These are phyloP conservation scores for Alternaria postmessia DNA, from an alignment of 2,329 filamentous ascomycete genomes.

Conservation along the genomic window DNA sequence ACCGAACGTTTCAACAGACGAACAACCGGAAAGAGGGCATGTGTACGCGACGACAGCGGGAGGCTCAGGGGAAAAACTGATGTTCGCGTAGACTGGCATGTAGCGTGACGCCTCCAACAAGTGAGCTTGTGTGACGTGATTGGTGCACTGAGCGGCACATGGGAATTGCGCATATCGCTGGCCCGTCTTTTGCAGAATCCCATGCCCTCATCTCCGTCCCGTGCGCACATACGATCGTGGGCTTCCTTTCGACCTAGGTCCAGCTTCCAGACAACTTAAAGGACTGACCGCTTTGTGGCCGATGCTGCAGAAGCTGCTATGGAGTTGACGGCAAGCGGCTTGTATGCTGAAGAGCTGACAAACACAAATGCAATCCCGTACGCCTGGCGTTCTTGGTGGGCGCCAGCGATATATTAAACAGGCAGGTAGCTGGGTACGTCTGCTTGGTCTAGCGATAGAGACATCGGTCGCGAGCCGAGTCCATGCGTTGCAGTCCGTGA, in stretches of 20 bases:
- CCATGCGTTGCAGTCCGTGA: not conserved
- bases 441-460: not conserved
- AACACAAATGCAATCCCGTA: not conserved
- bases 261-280: not conserved
- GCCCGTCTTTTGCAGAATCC: conserved; percentile 1
- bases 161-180: not conserved
- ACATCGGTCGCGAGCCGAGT: not conserved
- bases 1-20: not conserved
- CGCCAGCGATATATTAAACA: not conserved
- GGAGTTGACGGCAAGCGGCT: not conserved
- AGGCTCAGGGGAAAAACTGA: conserved; percentile 1
- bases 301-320: not conserved
- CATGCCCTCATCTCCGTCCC: conserved; percentile 16
- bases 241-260: not conserved
- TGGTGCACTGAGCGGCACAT: not conserved
- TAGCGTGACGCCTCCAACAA: conserved; percentile 4
- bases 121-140: conserved; percentile 1
- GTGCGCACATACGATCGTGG: not conserved
- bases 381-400: not conserved
- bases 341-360: not conserved
- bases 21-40: not conserved
- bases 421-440: not conserved
- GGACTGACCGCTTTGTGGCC: conserved; percentile 2
- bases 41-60: conserved; percentile 7
- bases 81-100: not conserved